A percentile compares a stretch with the other conserved stretches of the same genome.
Conservation (phyloP, 2,329 filamentous ascomycete genomes). For the Knoxdaviesia capensis region DNA sequence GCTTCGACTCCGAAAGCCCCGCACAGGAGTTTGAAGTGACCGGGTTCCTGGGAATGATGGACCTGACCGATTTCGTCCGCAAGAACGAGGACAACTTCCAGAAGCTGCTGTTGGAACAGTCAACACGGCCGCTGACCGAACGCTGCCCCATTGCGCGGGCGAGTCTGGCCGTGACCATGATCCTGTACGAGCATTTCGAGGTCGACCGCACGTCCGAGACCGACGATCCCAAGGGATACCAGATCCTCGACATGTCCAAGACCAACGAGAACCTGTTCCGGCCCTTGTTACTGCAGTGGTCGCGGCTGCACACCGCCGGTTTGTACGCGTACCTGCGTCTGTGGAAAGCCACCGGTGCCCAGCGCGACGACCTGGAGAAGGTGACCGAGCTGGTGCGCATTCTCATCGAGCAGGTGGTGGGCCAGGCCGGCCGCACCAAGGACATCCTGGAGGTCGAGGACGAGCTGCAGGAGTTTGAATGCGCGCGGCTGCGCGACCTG, state of each 20-base stretch:
- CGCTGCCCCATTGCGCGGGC: conserved; percentile 76
- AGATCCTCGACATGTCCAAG: conserved; percentile 51
- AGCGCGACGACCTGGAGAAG: conserved; percentile 77
- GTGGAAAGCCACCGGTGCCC: conserved; percentile 80
- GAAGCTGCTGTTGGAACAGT: conserved; percentile 79
- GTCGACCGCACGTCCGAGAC: conserved; percentile 59
- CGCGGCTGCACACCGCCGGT: conserved; percentile 65
- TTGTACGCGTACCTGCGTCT: conserved; percentile 75
- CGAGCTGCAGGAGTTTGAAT: conserved; percentile 69
- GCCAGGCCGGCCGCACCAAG: conserved; percentile 60
- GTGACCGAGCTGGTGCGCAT: conserved; percentile 82
- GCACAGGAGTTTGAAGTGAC: conserved; percentile 66
- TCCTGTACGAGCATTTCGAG: conserved; percentile 89
- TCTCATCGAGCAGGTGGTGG: conserved; percentile 73
- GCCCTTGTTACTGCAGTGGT: conserved; percentile 83
- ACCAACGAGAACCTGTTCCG: conserved; percentile 75
- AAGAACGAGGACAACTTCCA: conserved; percentile 87
- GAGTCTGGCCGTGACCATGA: conserved; percentile 68
- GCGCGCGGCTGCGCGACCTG: conserved; percentile 54
- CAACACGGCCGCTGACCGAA: conserved; percentile 45
- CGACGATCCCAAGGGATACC: conserved; percentile 58
- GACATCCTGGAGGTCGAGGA: conserved; percentile 79
- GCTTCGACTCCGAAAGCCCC: conserved; percentile 81
- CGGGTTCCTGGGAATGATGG: conserved; percentile 93
- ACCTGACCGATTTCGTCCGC: conserved; percentile 79